These are phyloP conservation scores for Xylariaceae sp. DNA, from an alignment of 2,329 filamentous ascomycete genomes.

Conservation along the genomic window DNA sequence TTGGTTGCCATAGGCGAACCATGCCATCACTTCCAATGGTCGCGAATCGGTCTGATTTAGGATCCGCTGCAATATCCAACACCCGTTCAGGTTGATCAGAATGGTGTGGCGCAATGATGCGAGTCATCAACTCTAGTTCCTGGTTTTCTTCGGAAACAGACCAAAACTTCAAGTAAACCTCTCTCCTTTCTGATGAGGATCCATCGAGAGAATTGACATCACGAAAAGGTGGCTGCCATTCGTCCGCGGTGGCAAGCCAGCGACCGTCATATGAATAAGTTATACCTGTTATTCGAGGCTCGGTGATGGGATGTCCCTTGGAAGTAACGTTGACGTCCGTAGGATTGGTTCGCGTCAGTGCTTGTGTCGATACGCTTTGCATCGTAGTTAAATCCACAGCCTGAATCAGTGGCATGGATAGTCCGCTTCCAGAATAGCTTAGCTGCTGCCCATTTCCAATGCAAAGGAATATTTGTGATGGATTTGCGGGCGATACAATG, in stretches of 20 bases:
- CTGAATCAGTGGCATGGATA: slow-evolving; percentile 64
- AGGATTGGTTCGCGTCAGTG: slow-evolving; percentile 80
- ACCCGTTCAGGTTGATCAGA: slow-evolving; percentile 55
- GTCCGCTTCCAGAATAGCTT: slow-evolving; percentile 46
- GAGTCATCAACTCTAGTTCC: slow-evolving; percentile 70
- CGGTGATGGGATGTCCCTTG: slow-evolving; percentile 65
- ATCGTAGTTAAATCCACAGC: slow-evolving; percentile 80
- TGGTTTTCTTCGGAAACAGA: slow-evolving; percentile 54
- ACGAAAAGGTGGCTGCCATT: slow-evolving; percentile 72
- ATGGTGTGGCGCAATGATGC: slow-evolving; percentile 79
- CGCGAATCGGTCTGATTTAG: slow-evolving; percentile 67
- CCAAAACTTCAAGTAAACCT: slow-evolving; percentile 92
- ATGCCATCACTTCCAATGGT: slow-evolving; percentile 78
- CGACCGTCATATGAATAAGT: slow-evolving; percentile 74
- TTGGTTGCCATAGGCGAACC: slow-evolving; percentile 78
- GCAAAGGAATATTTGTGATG: slow-evolving; percentile 64
- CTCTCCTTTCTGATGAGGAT: slow-evolving; percentile 49
- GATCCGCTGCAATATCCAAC: slow-evolving; percentile 69
- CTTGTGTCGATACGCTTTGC: slow-evolving; percentile 78
- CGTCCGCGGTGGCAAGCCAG: slow-evolving; percentile 89
- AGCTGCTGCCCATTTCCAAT: slow-evolving; percentile 60
- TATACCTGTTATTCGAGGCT: slow-evolving; percentile 74
- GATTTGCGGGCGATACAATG: slow-evolving; percentile 56
- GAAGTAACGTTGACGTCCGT: slow-evolving; percentile 75
- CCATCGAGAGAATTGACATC: slow-evolving; percentile 60